Percentiles rank a stretch among this genome's conserved stretches.
Evolutionary conservation across 2,329 filamentous ascomycete species (phyloP).

Genomic region (Graphilbum ipis-grandicollis): DNA sequence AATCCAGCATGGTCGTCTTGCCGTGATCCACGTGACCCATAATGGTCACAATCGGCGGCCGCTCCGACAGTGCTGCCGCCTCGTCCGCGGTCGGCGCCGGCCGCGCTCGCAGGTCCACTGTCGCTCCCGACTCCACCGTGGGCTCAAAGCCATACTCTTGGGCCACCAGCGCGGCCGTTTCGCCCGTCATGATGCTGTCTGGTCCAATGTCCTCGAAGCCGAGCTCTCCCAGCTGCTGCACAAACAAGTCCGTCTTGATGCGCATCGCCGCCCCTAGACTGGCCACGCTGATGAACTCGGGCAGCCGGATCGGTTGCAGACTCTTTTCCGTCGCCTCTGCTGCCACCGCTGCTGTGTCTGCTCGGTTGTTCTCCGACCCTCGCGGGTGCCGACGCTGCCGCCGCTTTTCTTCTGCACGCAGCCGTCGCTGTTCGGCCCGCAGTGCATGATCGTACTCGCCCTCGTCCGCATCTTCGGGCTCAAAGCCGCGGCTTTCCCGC

Average conservation of each 20-base stretch:
- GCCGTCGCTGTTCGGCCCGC: constrained; percentile 13
- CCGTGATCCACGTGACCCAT: constrained; percentile 99
- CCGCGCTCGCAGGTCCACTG: constrained; percentile 53
- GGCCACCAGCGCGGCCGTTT: constrained; percentile 78
- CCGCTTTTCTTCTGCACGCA: constrained; percentile 20
- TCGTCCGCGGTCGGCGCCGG: constrained; percentile 53
- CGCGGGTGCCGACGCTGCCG: no score
- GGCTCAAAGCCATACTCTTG: constrained; percentile 89
- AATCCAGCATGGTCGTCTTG: constrained; percentile 93
- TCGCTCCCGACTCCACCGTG: constrained; percentile 48
- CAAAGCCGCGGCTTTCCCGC: background rate
- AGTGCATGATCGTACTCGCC: constrained; percentile 19
- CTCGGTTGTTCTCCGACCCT: constrained; percentile 23
- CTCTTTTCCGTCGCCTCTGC: constrained; percentile 21
- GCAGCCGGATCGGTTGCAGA: constrained; percentile 52
- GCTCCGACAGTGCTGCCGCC: constrained; percentile 45
- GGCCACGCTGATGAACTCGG: constrained; percentile 80
- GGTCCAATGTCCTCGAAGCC: constrained; percentile 75
- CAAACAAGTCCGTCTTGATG: constrained; percentile 52
- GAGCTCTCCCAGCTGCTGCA: constrained; percentile 60
- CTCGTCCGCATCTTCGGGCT: constrained; percentile 10
- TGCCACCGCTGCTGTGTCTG: constrained; percentile 21
- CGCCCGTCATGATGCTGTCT: constrained; percentile 76
- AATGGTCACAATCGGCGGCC: constrained; percentile 92
- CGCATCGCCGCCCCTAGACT: constrained; percentile 63